Base-by-base conservation (phyloP, 2,329 filamentous ascomycete genomes). In the Talaromyces sp. region DNA sequence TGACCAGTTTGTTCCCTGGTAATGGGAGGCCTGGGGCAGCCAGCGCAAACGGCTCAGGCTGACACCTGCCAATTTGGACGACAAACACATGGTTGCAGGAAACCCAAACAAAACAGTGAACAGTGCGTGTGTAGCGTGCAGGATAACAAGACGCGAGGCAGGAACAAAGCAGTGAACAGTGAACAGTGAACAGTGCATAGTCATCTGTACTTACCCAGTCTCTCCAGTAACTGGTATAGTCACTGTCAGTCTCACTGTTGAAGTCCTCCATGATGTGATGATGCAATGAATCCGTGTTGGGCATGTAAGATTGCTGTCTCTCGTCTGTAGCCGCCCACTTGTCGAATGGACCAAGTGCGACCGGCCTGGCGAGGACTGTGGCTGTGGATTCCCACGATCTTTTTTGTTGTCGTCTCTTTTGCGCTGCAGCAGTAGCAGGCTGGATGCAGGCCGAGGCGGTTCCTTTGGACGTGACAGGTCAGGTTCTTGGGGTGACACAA, bases 201-300 rank as follows among this genome's bases (percentile, higher is more conserved):
- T 27, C 11, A 55, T 50, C 27, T 27, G 53, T 35, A 87, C 91
- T 81, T 82, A 98, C 95, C 95, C 95, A 99, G 80, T 99, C 95
- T 76, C 93, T 84, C 95, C 95, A 99, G 77, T 98, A 99, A 78
- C 92, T 98, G 55, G 95, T 97, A 76, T 98, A 99, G 80, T 99
- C 95, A 78, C 93, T 97, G 75, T 99, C 95, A 13, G 93, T 96
- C 78, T 99, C 95, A 73, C 92, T 97, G 67, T 91, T 93, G 78
- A 95, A 98, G 79, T 98, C 93, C 75, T 98, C 95, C 95, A 98
- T 98, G 70, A 66, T 73, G 55, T 52, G 51, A 61, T 68, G 58
- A 58, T 59, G 46, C 14, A 32, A 13, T 21, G 35, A 56, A 54
- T 52, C 19, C 29, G 56, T 38, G 13, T 53, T 56, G 31, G 21